Conservation (phyloP, 495 filamentous ascomycete genomes). For the Penicilliopsis zonata region DNA sequence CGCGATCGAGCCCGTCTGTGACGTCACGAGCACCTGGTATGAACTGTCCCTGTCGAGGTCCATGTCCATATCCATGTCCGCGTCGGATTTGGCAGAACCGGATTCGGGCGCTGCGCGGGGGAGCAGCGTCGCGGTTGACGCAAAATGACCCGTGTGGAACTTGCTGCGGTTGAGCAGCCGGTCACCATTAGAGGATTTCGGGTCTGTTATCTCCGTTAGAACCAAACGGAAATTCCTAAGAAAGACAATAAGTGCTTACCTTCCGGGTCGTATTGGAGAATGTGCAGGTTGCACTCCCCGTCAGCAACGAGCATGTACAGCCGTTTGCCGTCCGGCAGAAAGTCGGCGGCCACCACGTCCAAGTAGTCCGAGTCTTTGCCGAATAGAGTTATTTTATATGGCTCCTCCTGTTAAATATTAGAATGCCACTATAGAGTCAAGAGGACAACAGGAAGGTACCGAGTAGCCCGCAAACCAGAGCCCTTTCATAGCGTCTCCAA, state of each 20-base stretch:
- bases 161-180: conserved; percentile 74
- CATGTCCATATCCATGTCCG: conserved; percentile 32
- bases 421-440: background rate
- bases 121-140: conserved; percentile 62
- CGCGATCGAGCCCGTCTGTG: conserved; percentile 60
- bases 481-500: conserved; percentile 85
- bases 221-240: no score
- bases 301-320: conserved; percentile 76
- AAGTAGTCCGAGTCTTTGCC: conserved; percentile 68
- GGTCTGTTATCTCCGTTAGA: conserved; percentile 44
- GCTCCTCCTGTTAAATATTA: conserved; percentile 51
- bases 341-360: conserved; percentile 73
- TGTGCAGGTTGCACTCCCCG: conserved; percentile 72
- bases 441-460: conserved; percentile 27
- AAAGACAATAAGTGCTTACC: no score
- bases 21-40: conserved; percentile 54
- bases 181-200: conserved; percentile 82
- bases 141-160: conserved; percentile 74
- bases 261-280: conserved; percentile 91
- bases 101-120: conserved; percentile 46
- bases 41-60: conserved; percentile 16
- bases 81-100: conserved; percentile 19
- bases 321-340: conserved; percentile 75
- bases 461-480: conserved; percentile 92
- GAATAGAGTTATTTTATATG: conserved; percentile 90